These are phyloP conservation scores for Solanum pimpinellifolium DNA, from an alignment of 257 asterid genomes.

Conservation along the genomic window DNA sequence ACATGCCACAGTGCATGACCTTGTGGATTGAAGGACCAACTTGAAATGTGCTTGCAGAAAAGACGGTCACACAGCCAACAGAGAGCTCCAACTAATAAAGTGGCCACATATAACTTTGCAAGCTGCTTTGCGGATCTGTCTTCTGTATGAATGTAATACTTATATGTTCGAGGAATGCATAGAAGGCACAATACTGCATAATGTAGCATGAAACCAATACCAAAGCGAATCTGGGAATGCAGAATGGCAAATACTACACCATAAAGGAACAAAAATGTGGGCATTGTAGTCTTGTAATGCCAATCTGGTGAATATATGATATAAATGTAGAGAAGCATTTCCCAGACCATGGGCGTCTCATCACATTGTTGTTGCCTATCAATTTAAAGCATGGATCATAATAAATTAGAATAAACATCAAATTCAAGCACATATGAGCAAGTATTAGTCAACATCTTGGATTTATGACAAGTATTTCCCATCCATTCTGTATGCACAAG, in stretches of 20 bases:
- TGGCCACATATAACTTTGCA: slow-evolving; percentile 55
- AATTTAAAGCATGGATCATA: slow-evolving; percentile 1
- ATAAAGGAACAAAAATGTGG: slow-evolving; percentile 77
- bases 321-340: slow-evolving; percentile 91
- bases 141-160: slow-evolving; percentile 70
- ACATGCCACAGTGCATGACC: slow-evolving; percentile 94
- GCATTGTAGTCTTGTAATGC: slow-evolving; percentile 95
- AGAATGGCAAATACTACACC: slow-evolving; percentile 68
- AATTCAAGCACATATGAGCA: background rate
- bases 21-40: slow-evolving; percentile 65
- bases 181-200: slow-evolving; percentile 83
- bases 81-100: slow-evolving; percentile 38
- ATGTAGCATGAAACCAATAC: slow-evolving; percentile 63
- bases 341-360: slow-evolving; percentile 99
- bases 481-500: background rate
- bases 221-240: slow-evolving; percentile 62
- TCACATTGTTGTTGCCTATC: slow-evolving; percentile 90
- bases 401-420: background rate
- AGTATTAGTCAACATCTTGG: background rate
- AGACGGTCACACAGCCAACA: slow-evolving; percentile 77
- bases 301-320: slow-evolving; percentile 95
- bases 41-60: slow-evolving; percentile 42
- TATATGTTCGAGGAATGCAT: slow-evolving; percentile 89
- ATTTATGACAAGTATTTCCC: background rate
- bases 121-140: slow-evolving; percentile 66